Evolutionary conservation across 495 filamentous ascomycete genomes (phyloP), one percentile per base, ranked within the genome.

Genomic region (Podospora tetraspora): DNA sequence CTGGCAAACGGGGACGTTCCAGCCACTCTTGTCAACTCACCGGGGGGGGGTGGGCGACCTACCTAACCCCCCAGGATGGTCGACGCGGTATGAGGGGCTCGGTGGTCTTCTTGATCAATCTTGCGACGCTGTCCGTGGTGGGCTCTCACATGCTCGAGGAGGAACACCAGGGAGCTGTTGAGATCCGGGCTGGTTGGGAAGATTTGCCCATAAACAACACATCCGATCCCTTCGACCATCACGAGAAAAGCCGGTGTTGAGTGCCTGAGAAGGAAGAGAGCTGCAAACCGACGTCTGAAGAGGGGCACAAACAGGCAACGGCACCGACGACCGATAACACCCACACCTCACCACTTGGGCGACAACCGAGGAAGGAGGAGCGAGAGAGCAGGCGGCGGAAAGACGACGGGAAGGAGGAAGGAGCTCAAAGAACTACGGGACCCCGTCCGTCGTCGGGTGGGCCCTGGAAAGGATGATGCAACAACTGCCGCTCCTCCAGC

Each of bases 401-500:
- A 13, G 13, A 0, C 12, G 34, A 43, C 34, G 34, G 62, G 25
- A 16, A 62, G 19, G 61, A 63, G 30, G 61, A 63, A 27, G 61
- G 27, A 25, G 61, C n/a, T 30, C 16, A 27, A 30, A 2, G 8
- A 63, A 27, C 27, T 9, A 21, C 22, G 63, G 63, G 37, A n/a
- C 52, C 32, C 63, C 23, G 32, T 25, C 43, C 19, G 43, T n/a
- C 22, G 37, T 43, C 37, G 34, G 62, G 12, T 22, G 62, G 21
- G 12, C 30, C 30, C 23, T 11, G 23, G 37, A 11, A 64, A 24
- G 19, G 32, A 64, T 61, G 11, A 74, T 71, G 72, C 72, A 70
- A 64, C 74, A 76, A 67, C 74, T 74, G 63, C 68, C 67, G 16
- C 56, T 68, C 21, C 37, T 68, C 3, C 29, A 60, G 13, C 16